phyloP scores from a whole-genome alignment of 345 rosid species.

The Orychophragmus violaceus region DNA sequence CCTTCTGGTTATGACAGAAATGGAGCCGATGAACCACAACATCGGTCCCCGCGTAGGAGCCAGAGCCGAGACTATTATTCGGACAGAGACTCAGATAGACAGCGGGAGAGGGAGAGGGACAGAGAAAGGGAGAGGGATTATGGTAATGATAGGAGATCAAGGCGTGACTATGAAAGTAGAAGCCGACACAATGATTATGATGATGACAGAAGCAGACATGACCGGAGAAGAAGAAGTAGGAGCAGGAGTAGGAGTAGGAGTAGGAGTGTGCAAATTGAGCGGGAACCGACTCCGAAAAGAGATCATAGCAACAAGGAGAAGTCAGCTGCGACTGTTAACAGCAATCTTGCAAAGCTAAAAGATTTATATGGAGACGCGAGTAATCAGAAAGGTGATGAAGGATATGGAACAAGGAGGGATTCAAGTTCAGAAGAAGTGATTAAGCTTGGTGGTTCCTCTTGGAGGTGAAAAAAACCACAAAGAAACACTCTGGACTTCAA shows the following conservation, averaged over 20 bases:
- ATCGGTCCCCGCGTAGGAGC: constrained; percentile 65
- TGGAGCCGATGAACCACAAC: constrained; percentile 38
- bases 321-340: constrained; percentile 41
- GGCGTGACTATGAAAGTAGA: constrained; percentile 36
- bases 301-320: constrained; percentile 52
- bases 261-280: constrained; percentile 61
- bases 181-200: constrained; percentile 43
- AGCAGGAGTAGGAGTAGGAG: constrained; percentile 72
- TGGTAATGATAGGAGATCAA: constrained; percentile 39
- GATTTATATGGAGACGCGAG: constrained; percentile 74
- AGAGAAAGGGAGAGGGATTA: constrained; percentile 41
- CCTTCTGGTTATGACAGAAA: constrained; percentile 54
- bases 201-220: constrained; percentile 37
- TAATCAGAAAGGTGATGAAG: constrained; percentile 46
- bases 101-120: constrained; percentile 39
- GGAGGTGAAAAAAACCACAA: constrained; percentile 55
- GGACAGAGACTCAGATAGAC: constrained; percentile 57
- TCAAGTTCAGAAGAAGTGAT: constrained; percentile 76
- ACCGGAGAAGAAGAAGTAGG: constrained; percentile 46
- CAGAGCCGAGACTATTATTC: constrained; percentile 61
- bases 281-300: constrained; percentile 42
- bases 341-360: constrained; percentile 87
- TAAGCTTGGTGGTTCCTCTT: constrained; percentile 77
- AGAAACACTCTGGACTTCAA: too few relatives aligned
- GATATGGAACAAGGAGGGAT: constrained; percentile 49